phyloP scores from a whole-genome alignment of 2,329 filamentous ascomycete genomes.

The Cladosporium phlei region DNA sequence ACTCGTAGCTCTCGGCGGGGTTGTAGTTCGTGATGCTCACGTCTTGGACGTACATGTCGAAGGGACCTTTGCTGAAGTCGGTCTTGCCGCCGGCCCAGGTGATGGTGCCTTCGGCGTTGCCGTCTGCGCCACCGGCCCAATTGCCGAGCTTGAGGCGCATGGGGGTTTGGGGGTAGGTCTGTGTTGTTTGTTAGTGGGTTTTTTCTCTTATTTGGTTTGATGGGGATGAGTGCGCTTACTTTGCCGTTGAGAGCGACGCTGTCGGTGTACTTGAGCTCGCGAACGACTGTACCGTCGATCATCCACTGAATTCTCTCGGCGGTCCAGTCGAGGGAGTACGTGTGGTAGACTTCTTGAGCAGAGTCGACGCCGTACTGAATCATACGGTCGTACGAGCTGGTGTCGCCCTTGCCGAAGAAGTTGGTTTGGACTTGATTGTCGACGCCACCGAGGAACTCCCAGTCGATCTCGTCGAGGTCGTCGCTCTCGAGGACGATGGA shows the following conservation, averaged over 20 bases:
- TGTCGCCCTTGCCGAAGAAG: conserved; percentile 71
- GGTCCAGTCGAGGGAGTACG: conserved; percentile 70
- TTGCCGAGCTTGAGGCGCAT: conserved; percentile 58
- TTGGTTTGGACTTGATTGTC: conserved; percentile 61
- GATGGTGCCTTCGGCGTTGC: conserved; percentile 53
- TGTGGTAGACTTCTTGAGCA: conserved; percentile 59
- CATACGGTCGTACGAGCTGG: conserved; percentile 65
- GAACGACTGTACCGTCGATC: conserved; percentile 63
- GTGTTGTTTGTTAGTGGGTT: conserved; percentile 55
- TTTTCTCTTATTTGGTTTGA: conserved; percentile 51
- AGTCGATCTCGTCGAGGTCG: conserved; percentile 81
- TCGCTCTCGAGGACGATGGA: conserved; percentile 78
- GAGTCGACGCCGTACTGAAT: conserved; percentile 55
- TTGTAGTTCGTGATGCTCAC: conserved; percentile 51
- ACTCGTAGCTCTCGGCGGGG: conserved; percentile 48
- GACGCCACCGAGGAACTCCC: conserved; percentile 71
- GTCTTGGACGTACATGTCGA: conserved; percentile 48
- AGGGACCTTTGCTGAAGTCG: conserved; percentile 45
- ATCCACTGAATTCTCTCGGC: conserved; percentile 61
- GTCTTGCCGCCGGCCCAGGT: conserved; percentile 62
- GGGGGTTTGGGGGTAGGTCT: conserved; percentile 75
- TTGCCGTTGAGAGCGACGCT: conserved; percentile 55
- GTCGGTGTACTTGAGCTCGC: conserved; percentile 62
- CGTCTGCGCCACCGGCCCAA: conserved; percentile 46
- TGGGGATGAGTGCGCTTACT: conserved; percentile 49